Percentiles rank a stretch among this genome's conserved stretches.
Conservation (phyloP, 805 yeast genomes). For the Yarrowia sp. region DNA sequence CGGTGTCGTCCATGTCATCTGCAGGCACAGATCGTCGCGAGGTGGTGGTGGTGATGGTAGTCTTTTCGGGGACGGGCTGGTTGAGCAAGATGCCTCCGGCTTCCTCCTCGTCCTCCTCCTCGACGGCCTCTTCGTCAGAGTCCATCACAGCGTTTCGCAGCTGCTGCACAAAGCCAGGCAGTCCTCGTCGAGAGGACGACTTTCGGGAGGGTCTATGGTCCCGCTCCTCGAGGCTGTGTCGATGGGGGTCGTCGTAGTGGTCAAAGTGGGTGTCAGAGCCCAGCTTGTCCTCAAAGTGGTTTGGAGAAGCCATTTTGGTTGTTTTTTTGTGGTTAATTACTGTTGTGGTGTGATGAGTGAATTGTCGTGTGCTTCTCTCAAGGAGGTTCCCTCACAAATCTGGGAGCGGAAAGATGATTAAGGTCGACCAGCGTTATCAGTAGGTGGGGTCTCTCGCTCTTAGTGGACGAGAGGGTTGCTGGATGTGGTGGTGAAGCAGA, state of each 20-base stretch:
- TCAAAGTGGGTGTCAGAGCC: constrained; percentile 33
- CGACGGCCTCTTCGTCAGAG: constrained; percentile 41
- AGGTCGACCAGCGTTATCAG: constrained; percentile 37
- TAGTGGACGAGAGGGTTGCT: constrained; percentile 39
- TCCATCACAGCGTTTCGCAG: constrained; percentile 38
- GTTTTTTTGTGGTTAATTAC: not conserved
- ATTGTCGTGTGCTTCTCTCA: constrained; percentile 32
- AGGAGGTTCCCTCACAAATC: constrained; percentile 39
- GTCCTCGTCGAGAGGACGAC: constrained; percentile 37
- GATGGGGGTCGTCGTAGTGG: constrained; percentile 35
- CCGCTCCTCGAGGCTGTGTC: constrained; percentile 38
- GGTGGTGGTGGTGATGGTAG: constrained; percentile 1
- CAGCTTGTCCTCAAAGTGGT: constrained; percentile 36
- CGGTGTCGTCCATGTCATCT: constrained; percentile 41
- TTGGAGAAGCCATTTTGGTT: constrained; percentile 13
- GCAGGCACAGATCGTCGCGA: constrained; percentile 11
- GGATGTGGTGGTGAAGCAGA: constrained; percentile 27
- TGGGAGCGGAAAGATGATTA: constrained; percentile 34
- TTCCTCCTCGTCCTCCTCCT: constrained; percentile 39
- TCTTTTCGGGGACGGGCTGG: constrained; percentile 29
- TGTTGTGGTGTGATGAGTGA: not conserved
- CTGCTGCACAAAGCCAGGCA: constrained; percentile 37
- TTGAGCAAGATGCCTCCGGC: constrained; percentile 44
- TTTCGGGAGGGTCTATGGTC: constrained; percentile 29
- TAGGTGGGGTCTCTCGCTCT: constrained; percentile 35